phyloP scores from a whole-genome alignment of 768 basidiomycete species.

The Pisolithus microcarpus region DNA sequence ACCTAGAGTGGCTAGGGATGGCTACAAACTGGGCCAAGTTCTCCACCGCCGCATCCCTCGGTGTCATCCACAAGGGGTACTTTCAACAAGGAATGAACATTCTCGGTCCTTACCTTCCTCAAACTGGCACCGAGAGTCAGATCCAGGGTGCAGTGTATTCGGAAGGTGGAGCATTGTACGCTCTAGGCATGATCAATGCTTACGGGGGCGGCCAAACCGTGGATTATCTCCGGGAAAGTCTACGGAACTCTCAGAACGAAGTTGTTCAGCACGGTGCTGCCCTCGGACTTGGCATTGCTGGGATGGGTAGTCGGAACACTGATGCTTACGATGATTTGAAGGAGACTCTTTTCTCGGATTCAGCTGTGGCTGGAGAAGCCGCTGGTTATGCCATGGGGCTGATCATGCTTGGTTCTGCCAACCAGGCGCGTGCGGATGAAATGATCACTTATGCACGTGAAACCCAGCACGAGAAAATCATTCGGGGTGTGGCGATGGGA shows the following conservation, averaged over 20 bases:
- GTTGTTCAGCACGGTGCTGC: conserved; percentile 97
- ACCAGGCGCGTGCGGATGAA: conserved; percentile 73
- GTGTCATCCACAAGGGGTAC: conserved; percentile 97
- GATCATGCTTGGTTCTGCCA: conserved; percentile 94
- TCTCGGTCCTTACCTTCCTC: conserved; percentile 89
- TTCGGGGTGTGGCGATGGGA: conserved; percentile 89
- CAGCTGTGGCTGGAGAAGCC: conserved; percentile 92
- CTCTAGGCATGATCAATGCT: conserved; percentile 90
- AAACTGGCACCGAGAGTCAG: conserved; percentile 65
- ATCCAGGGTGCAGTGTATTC: conserved; percentile 79
- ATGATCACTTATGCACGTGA: conserved; percentile 96
- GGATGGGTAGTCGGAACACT: conserved; percentile 83
- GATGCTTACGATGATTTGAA: conserved; percentile 92
- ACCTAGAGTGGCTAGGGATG: conserved; percentile 92
- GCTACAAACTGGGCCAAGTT: conserved; percentile 99
- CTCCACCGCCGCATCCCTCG: conserved; percentile 92
- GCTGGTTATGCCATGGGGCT: conserved; percentile 97
- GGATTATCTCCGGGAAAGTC: conserved; percentile 70
- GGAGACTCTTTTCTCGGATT: conserved; percentile 84
- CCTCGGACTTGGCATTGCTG: conserved; percentile 91
- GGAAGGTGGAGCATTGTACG: conserved; percentile 95
- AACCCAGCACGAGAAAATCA: conserved; percentile 99
- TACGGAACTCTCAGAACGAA: conserved; percentile 72
- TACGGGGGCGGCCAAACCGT: conserved; percentile 67
- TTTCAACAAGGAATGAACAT: conserved; percentile 90